Evolutionary conservation across 768 basidiomycete genomes (phyloP), one percentile per base, ranked within the genome.

Genomic region (Brasilioporus rufonigricans): DNA sequence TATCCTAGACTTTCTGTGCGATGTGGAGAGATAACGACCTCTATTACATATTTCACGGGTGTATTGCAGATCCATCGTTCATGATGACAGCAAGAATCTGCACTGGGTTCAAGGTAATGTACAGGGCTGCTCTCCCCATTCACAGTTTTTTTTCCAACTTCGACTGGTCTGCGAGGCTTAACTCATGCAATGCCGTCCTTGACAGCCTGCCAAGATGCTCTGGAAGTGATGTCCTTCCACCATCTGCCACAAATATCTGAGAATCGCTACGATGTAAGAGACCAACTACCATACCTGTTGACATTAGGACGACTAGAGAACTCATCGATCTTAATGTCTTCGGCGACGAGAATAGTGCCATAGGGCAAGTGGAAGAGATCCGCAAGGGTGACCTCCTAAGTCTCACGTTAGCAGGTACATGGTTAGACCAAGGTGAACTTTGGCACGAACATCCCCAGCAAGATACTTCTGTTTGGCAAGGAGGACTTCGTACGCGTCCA

Each of bases 181-280:
- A n/a, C n/a, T n/a, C n/a, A n/a, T n/a, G 45, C 40, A 29, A 62
- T 21, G 32, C 72, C 74, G 23, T 70, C 71, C 65, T 77, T 73
- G 47, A 78, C 74, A 1, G 75, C 70, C 41, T 61, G 57, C 81
- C 80, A 83, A 9, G 80, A 68, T 1, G 71, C 61, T 48, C 80
- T 73, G 24, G 74, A 66, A 9, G 63, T 60, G 39, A 82, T 65
- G 14, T 76, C 79, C 50, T 76, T 74, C 74, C 75, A 81, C 81
- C 80, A 83, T 71, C 79, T 75, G 48, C 21, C 40, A 31, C n/a
- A 6, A 5, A 31, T 23, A 2, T 1, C 16, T 52, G 21, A 44
- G 24, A 35, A 41, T 6, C 5, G 10, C 36, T 16, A 24, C n/a
- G 3, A 9, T 16, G 18, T 16, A 24, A 8, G 26, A 23, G 0